Evolutionary conservation across 331 rosid genomes (phyloP), one percentile per base, ranked within the genome.

Genomic region (Saraca asoca): DNA sequence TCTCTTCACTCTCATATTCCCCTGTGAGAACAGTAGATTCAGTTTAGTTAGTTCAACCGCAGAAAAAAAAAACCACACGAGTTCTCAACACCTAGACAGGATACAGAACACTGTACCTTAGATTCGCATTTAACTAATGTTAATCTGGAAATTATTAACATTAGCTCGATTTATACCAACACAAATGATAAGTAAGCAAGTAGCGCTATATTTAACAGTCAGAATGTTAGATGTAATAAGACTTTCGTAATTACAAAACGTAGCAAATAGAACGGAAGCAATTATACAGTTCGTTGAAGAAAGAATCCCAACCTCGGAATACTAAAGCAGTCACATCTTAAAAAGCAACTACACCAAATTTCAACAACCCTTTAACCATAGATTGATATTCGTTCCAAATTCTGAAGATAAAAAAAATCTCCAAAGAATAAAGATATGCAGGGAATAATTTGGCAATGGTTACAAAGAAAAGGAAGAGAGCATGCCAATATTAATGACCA

Each of bases 11-110:
- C 58, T 38, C 19, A 14, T 13, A 24, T 57, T 61, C 66, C 57
- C 73, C 88, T 80, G 88, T 29, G 14, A 53, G 56, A 62, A 68
- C 5, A 60, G 0, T 17, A 56, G 58, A 61, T 56, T 61, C 7
- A 12, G 61, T 12, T 1, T 16, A n/a, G 58, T 69, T 24, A 44
- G 60, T 54, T 64, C 43, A 54, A 63, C 31, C 4, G 50, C 65
- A 64, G 31, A 78, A 24, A 24, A 24, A 24, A 24, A 24, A 24
- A 24, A 24, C 2, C 3, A 24, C 2, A 24, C n/a, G 31, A 24
- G 31, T 24, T 24, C 31, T 24, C 31, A 3, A 24, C 31, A 3
- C 31, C 31, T 24, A 24, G 31, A 24, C 1, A 24, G 31, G 31
- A 54, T 38, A 9, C 70, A 38, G 24, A n/a, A 13, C 42, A 20